These are phyloP conservation scores for Carex littledalei DNA, from an alignment of 176 grass and related monocot genomes.

Conservation along the genomic window DNA sequence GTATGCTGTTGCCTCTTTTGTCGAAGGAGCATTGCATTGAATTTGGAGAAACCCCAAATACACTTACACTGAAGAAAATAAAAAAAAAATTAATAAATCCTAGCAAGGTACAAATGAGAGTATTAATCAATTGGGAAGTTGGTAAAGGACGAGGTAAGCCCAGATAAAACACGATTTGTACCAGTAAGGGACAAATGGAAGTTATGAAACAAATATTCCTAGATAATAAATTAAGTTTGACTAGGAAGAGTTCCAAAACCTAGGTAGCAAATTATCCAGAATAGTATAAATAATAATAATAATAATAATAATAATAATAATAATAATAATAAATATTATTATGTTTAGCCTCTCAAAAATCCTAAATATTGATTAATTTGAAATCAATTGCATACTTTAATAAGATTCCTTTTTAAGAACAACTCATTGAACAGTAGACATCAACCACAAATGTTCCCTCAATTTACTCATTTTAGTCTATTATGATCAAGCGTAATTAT, in stretches of 20 bases:
- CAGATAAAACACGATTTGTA: neutral
- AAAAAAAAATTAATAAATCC: neutral
- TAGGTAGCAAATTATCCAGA: neutral
- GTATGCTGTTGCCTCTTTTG: conserved; percentile 76
- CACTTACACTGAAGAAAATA: conserved; percentile 46
- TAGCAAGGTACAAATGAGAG: neutral
- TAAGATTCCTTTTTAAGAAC: neutral
- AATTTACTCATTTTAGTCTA: conserved; percentile 10
- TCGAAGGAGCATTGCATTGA: conserved; percentile 94
- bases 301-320: neutral
- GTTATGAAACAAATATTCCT: neutral
- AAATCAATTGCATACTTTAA: neutral
- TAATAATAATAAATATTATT: neutral
- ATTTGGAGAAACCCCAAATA: conserved; percentile 85
- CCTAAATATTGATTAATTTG: neutral
- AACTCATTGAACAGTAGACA: neutral
- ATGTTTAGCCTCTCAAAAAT: neutral
- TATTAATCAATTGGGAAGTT: conserved; percentile 15
- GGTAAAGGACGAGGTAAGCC: neutral
- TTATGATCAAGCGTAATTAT: conserved; percentile 7
- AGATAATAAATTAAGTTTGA: neutral
- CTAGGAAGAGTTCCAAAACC: neutral
- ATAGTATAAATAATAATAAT: neutral
- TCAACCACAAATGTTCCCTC: neutral
- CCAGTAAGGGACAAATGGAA: neutral